Evolutionary conservation across 768 basidiomycete genomes (phyloP), one percentile per base, ranked within the genome.

Genomic region (Russula dissimulans): DNA sequence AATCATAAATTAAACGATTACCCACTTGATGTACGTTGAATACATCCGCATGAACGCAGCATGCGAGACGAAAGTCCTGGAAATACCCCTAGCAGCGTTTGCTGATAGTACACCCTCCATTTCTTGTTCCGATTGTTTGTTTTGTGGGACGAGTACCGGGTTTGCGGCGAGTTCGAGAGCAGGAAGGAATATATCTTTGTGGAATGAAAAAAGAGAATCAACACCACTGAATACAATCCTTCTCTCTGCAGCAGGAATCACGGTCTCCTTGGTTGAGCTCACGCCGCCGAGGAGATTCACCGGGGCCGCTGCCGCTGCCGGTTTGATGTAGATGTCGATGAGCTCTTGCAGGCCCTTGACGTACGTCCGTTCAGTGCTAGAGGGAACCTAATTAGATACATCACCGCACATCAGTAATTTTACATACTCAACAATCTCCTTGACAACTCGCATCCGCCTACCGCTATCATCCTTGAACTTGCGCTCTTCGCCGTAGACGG

Each of bases 11-110:
- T 56, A 46, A 52, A 51, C 59, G 9, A 61, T 41, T 63, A 74
- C 87, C 70, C 71, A 93, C 91, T 98, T 97, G 79, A 95, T 95
- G 71, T 97, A 99, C 46, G 88, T 89, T 36, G 93, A 94, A 71
- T 99, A 99, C 89, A 98, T 97, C 76, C 79, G 91, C 91, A 99
- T 92, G 77, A 97, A 97, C 4, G 95, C 93, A 34, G 93, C 91
- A 72, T 99, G 94, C 55, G 87, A 89, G 56, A 91, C 76, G 73
- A 98, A 99, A 49, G 91, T 93, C 59, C 86, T 81, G 7, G 91
- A 95, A 41, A 99, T 87, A 14, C 82, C 79, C 60, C 81, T 87
- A 0, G 91, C 91, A 14, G 91, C 89, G 47, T 76, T 76, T 54
- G 85, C 71, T 0, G 93, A 91, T 41, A 89, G 68, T 58, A 83